Evolutionary conservation across 768 basidiomycete genomes (phyloP), one percentile per base, ranked within the genome.

Genomic region (Lentinula detonsa): DNA sequence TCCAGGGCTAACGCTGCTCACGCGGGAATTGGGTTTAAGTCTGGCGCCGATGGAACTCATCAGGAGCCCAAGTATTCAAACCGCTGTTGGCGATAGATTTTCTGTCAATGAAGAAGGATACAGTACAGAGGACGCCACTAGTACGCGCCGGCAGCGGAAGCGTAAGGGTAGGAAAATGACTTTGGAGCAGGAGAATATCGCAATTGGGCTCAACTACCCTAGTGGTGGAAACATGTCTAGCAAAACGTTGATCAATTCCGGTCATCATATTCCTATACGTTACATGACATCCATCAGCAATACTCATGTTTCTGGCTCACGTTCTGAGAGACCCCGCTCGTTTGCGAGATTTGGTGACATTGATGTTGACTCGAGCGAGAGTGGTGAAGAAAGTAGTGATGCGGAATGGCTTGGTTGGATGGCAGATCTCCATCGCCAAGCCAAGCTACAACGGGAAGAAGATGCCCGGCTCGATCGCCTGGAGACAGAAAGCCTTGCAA

Each of bases 391-490:
- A 28, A 81, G 76, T 23, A 79, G 77, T 65, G 87, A 88, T 68
- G 72, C 74, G 21, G 87, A 90, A 67, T 90, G 87, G 87, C 75
- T 81, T 4, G 84, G 82, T 1, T 90, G 87, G 87, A 74, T 78
- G 67, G 80, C 79, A 4, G 87, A 87, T 73, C 59, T 87, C 48
- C 72, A 76, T 45, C 73, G 79, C 21, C 78, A 78, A 65, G 63
- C 61, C 18, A 64, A 66, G 34, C 57, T 65, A 6, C 65, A 75
- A 2, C 74, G 76, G 42, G 67, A 71, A 15, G 61, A 62, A 46
- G 63, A 66, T 5, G 42, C 4, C n/a, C 62, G 40, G 23, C 6
- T 16, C 9, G 46, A 58, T 3, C 50, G 21, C 50, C 34, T 53
- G 31, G 59, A 62, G 42, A 59, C 34, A 18, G 54, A 60, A 31